Conservation (phyloP, 1,284 basidiomycete genomes). For the Coniophora puteana region DNA sequence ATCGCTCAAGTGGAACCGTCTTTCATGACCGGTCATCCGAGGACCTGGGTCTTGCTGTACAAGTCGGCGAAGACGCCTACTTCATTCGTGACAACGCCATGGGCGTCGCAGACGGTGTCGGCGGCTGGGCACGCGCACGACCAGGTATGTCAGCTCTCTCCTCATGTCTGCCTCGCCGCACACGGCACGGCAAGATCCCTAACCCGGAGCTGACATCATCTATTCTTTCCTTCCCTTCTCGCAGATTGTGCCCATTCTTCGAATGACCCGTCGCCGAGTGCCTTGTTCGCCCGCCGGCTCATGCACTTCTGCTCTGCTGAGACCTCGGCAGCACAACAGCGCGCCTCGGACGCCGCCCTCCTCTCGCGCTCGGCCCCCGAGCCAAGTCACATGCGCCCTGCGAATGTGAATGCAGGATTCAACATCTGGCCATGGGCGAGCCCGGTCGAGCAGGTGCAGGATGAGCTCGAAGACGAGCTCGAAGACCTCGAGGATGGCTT, state of each 20-base stretch:
- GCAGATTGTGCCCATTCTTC: slow-evolving; percentile 16
- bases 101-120: slow-evolving; percentile 88
- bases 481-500: slow-evolving; percentile 65
- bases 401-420: slow-evolving; percentile 19
- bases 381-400: slow-evolving; percentile 20
- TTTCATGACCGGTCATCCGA: slow-evolving; percentile 22
- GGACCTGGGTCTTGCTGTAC: slow-evolving; percentile 50
- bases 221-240: too few relatives aligned
- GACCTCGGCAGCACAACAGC: slow-evolving; percentile 35
- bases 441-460: slow-evolving; percentile 38
- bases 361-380: slow-evolving; percentile 25
- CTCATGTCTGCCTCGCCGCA: slow-evolving; percentile 1
- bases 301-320: slow-evolving; percentile 77
- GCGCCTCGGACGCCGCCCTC: slow-evolving; percentile 13
- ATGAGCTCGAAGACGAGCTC: slow-evolving; percentile 48
- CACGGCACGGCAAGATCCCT: background rate
- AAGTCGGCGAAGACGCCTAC: slow-evolving; percentile 86
- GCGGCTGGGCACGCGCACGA: slow-evolving; percentile 69
- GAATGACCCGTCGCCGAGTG: slow-evolving; percentile 54
- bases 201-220: background rate
- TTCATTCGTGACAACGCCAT: slow-evolving; percentile 81
- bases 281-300: slow-evolving; percentile 78
- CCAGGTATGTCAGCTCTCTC: slow-evolving; percentile 15
- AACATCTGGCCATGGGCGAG: slow-evolving; percentile 27
- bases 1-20: too few relatives aligned